A percentile compares a stretch with the other conserved stretches of the same genome.
Conservation (phyloP, 257 asterid species). For the Plantago major region DNA sequence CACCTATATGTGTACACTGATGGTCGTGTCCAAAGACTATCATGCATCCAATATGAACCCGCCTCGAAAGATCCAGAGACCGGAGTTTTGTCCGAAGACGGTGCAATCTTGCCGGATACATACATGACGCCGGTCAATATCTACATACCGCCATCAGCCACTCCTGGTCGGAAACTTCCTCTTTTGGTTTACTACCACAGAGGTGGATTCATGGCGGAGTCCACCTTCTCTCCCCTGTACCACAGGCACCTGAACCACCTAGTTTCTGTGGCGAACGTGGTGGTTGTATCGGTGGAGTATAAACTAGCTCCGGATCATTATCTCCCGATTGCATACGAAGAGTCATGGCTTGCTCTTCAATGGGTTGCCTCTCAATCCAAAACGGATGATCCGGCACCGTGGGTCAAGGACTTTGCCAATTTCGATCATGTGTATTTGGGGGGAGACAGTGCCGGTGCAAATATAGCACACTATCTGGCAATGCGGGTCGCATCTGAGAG, state of each 20-base stretch:
- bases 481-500: constrained; percentile 38
- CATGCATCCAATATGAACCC: constrained; percentile 4
- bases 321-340: constrained; percentile 30
- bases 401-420: constrained; percentile 47
- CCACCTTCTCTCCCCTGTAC: constrained; percentile 23
- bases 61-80: constrained; percentile 16
- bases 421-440: constrained; percentile 36
- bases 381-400: constrained; percentile 21
- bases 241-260: constrained; percentile 15
- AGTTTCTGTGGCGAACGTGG: constrained; percentile 28
- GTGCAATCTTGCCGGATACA: constrained; percentile 13
- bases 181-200: constrained; percentile 33
- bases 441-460: constrained; percentile 74
- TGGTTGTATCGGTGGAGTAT: constrained; percentile 29
- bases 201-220: constrained; percentile 24
- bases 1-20: constrained; percentile 17
- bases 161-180: constrained; percentile 13
- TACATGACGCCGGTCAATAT: constrained; percentile 17
- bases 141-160: constrained; percentile 14
- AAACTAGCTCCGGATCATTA: constrained; percentile 38
- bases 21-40: constrained; percentile 24
- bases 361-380: constrained; percentile 24
- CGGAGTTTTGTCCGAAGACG: constrained; percentile 29
- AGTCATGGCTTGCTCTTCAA: constrained; percentile 30
- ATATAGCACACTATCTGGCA: constrained; percentile 39